Base-by-base conservation (phyloP, 768 basidiomycete genomes). In the Clitopilus hobsonii region DNA sequence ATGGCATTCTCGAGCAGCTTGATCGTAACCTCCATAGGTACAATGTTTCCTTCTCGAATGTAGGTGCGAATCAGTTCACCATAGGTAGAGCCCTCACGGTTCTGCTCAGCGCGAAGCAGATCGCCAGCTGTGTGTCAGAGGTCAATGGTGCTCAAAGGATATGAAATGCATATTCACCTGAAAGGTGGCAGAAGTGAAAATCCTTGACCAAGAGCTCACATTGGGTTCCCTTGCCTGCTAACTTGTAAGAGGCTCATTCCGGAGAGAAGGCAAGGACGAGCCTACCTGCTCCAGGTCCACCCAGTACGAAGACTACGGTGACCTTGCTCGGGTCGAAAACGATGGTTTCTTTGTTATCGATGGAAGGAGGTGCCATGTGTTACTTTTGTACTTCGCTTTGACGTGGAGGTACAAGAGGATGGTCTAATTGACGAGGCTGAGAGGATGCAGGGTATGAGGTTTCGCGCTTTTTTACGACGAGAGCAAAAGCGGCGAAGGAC, bases 1-100 rank as follows among this genome's bases (percentile, higher is more conserved):
- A 99, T 98, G 6, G 96, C 94, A 65, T 89, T 94, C 76, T 96
- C 85, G 60, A 99, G 79, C 24, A 99, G 85, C 72, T 93, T 95
- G 69, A 98, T 83, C 26, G 97, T 99, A 56, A 99, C 90, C 68
- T 97, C 89, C 87, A 91, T 92, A 11, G 97, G 96, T 8, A 98
- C 97, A 65, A 99, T 95, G 57, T 75, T 84, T 48, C 97, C 97
- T 71, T 94, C 95, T 51, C 77, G 82, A 68, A 99, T 98, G 74
- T 86, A 90, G 13, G 80, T 86, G 60, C 82, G 86, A 69, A 98
- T 99, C 64, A 98, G 73, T 24, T 83, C 74, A 26, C 94, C 94
- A 62, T 87, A 90, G 57, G 86, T 64, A 1, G 93, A 95, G 41
- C 90, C 89, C 54, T 88, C 83, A 45, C 95, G 86, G 56, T 84